phyloP scores from a whole-genome alignment of 768 basidiomycete genomes.

The Pluteus cervinus region DNA sequence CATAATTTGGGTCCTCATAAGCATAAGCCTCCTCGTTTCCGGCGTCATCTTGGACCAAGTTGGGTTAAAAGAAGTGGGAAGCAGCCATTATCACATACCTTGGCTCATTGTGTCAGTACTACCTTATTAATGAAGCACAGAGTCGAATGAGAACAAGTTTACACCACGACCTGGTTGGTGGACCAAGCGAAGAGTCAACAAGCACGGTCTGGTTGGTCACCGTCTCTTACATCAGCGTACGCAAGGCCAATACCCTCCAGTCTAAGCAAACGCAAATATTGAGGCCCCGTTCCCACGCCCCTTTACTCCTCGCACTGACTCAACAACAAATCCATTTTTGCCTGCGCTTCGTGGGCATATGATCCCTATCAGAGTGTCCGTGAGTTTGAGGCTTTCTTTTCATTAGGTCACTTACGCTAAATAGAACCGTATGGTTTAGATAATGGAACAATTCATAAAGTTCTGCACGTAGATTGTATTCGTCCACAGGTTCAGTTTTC shows the following conservation, averaged over 20 bases:
- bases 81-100: slow-evolving; percentile 34
- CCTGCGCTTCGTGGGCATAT: slow-evolving; percentile 49
- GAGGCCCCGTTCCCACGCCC: too few species aligned
- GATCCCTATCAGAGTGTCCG: slow-evolving; percentile 29
- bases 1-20: slow-evolving; percentile 58
- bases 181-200: too few species aligned
- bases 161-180: slow-evolving; percentile 3
- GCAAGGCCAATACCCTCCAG: too few species aligned
- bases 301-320: too few species aligned
- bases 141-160: background rate
- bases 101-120: slow-evolving; percentile 37
- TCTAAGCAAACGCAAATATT: too few species aligned
- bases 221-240: too few species aligned
- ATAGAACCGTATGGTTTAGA: slow-evolving; percentile 74
- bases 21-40: slow-evolving; percentile 44
- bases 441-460: slow-evolving; percentile 82
- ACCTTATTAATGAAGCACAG: slow-evolving; percentile 7
- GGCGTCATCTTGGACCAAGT: slow-evolving; percentile 38
- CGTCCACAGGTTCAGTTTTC: slow-evolving; percentile 56
- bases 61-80: slow-evolving; percentile 23
- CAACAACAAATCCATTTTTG: slow-evolving; percentile 33
- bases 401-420: slow-evolving; percentile 49
- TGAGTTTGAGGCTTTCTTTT: slow-evolving; percentile 7
- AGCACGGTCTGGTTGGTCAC: too few species aligned
- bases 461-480: slow-evolving; percentile 58